phyloP scores from a whole-genome alignment of 2,329 filamentous ascomycete species.

The Hypoxylon sp. region DNA sequence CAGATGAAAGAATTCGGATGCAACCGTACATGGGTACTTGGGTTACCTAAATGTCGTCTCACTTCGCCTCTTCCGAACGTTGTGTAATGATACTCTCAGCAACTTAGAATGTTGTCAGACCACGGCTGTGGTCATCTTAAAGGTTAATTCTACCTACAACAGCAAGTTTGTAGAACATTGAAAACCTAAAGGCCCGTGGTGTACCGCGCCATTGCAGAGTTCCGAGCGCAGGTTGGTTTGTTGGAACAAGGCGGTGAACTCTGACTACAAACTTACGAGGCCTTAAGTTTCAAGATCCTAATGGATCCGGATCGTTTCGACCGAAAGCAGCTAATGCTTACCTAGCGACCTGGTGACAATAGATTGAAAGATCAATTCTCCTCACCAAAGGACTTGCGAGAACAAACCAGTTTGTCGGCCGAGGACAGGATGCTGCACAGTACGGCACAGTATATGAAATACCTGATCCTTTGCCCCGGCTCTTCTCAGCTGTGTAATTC shows the following conservation, averaged over 20 bases:
- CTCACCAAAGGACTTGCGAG: constrained; percentile 11
- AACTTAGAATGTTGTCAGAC: constrained; percentile 17
- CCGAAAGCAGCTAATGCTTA: constrained; percentile 7
- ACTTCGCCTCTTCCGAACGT: constrained; percentile 36
- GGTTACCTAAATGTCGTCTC: constrained; percentile 22
- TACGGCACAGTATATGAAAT: constrained; percentile 15
- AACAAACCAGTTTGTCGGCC: constrained; percentile 19
- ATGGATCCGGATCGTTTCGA: constrained; percentile 18
- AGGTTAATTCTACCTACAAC: constrained; percentile 16
- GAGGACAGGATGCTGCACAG: constrained; percentile 30
- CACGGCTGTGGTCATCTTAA: background rate
- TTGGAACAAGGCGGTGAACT: constrained; percentile 38
- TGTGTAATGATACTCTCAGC: constrained; percentile 32
- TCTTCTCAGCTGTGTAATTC: constrained; percentile 25
- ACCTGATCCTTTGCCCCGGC: constrained; percentile 37
- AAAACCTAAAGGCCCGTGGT: constrained; percentile 24
- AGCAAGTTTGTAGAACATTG: background rate
- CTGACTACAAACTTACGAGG: constrained; percentile 21
- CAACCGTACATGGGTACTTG: constrained; percentile 35
- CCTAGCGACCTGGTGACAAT: constrained; percentile 7
- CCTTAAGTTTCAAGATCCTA: constrained; percentile 21
- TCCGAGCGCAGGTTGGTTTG: constrained; percentile 4
- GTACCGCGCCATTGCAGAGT: constrained; percentile 27
- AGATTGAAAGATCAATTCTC: constrained; percentile 5
- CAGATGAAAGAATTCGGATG: constrained; percentile 31